Evolutionary conservation across 768 basidiomycete species (phyloP).

Genomic region (Serendipita vermifera): DNA sequence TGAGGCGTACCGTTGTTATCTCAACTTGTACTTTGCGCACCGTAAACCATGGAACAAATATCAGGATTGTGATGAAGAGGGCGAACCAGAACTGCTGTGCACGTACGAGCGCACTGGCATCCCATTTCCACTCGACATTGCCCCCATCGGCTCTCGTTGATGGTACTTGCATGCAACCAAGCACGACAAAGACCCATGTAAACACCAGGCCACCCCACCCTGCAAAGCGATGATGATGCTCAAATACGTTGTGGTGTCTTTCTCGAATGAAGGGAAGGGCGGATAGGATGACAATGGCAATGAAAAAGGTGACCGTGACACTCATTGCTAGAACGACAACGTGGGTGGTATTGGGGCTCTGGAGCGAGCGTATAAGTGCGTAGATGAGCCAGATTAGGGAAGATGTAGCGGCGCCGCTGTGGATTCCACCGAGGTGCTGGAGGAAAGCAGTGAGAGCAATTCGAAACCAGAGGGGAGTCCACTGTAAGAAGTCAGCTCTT

Average conservation of each 20-base stretch:
- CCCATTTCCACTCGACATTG: conserved; percentile 12
- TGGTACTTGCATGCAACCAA: conserved; percentile 8
- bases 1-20: conserved; percentile 15
- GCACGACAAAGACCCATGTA: conserved; percentile 16
- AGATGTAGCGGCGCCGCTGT: conserved; percentile 16
- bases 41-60: conserved; percentile 16
- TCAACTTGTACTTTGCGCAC: conserved; percentile 16
- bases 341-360: background rate
- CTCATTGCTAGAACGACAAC: conserved; percentile 13
- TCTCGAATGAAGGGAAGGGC: conserved; percentile 15
- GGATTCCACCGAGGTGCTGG: conserved; percentile 18
- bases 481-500: conserved; percentile 19
- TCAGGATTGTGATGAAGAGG: conserved; percentile 16
- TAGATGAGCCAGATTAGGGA: conserved; percentile 14
- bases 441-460: conserved; percentile 18
- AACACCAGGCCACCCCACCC: conserved; percentile 13
- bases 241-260: conserved; percentile 13
- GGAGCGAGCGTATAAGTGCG: background rate
- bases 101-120: conserved; percentile 11
- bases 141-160: conserved; percentile 7
- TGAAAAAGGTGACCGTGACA: conserved; percentile 14
- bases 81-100: conserved; percentile 17
- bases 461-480: conserved; percentile 31
- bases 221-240: conserved; percentile 16
- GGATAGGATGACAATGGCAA: conserved; percentile 14